Evolutionary conservation across 2,329 filamentous ascomycete genomes (phyloP).

Genomic region (Trichoderma polysporum): DNA sequence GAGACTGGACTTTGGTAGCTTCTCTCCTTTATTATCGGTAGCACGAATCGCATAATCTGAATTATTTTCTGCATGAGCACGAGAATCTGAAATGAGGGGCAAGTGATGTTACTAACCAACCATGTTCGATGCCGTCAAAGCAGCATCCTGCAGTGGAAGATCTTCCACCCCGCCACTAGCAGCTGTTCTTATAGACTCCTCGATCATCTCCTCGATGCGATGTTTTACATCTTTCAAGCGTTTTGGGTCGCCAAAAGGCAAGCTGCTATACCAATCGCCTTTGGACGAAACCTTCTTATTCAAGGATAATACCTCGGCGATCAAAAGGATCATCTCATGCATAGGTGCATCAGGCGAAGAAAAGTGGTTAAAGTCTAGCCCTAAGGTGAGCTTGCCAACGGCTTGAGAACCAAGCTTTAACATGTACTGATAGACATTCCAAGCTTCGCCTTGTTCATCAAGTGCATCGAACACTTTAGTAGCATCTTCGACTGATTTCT

Average conservation of each 20-base stretch:
- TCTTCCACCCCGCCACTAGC: conserved; percentile 38
- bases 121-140: conserved; percentile 46
- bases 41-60: conserved; percentile 54
- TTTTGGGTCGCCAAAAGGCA: conserved; percentile 59
- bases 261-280: conserved; percentile 54
- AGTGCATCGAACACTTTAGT: conserved; percentile 53
- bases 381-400: conserved; percentile 45
- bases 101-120: conserved; percentile 22
- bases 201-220: conserved; percentile 38
- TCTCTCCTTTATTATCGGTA: conserved; percentile 53
- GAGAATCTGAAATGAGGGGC: accelerated
- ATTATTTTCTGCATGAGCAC: not conserved
- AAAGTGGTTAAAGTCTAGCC: conserved; percentile 49
- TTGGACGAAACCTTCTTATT: conserved; percentile 52
- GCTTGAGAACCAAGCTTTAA: conserved; percentile 48
- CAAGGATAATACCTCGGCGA: conserved; percentile 52
- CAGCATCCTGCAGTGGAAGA: conserved; percentile 48
- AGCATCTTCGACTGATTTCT: conserved; percentile 50
- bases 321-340: conserved; percentile 51
- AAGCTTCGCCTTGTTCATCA: conserved; percentile 47
- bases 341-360: conserved; percentile 44
- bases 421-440: conserved; percentile 52
- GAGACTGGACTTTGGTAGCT: conserved; percentile 42
- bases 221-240: conserved; percentile 37
- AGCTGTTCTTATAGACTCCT: conserved; percentile 40